Evolutionary conservation across 257 asterid genomes (phyloP).

Genomic region (Solanum pennellii): DNA sequence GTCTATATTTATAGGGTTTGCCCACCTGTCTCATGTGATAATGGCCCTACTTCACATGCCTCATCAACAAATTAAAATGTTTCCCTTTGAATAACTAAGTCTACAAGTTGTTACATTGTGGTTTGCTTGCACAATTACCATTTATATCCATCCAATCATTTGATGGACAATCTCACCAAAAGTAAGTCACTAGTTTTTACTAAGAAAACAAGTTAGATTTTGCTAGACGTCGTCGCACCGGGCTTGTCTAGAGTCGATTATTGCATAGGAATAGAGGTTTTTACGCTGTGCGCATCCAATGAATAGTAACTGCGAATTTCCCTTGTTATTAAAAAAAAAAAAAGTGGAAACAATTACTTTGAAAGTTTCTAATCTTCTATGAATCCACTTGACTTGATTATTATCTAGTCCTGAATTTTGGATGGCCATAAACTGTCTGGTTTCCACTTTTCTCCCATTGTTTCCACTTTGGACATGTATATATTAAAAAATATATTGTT

Average conservation of each 20-base stretch:
- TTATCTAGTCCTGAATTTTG: background rate
- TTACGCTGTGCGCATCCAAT: too few relatives aligned
- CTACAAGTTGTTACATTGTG: background rate
- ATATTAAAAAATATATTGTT: background rate
- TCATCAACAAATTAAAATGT: background rate
- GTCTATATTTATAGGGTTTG: background rate
- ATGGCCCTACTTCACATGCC: constrained; percentile 4
- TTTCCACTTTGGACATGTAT: background rate
- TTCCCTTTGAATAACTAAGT: too few relatives aligned
- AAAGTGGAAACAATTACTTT: background rate
- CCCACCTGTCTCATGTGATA: background rate
- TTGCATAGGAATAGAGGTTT: too few relatives aligned
- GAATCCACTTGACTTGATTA: background rate
- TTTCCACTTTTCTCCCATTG: background rate
- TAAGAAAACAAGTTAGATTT: background rate
- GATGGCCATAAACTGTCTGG: background rate
- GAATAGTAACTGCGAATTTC: too few relatives aligned
- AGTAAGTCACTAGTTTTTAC: too few relatives aligned
- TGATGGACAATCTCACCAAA: too few relatives aligned
- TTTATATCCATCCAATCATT: too few relatives aligned
- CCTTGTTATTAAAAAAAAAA: too few relatives aligned
- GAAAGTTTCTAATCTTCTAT: background rate
- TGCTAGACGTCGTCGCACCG: background rate
- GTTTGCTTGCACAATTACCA: constrained; percentile 1
- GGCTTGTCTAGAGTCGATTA: rapidly evolving